Percentiles rank a stretch among this genome's conserved stretches.
phyloP scores from a whole-genome alignment of 495 filamentous ascomycete species.

The Penicillium pancosmium region DNA sequence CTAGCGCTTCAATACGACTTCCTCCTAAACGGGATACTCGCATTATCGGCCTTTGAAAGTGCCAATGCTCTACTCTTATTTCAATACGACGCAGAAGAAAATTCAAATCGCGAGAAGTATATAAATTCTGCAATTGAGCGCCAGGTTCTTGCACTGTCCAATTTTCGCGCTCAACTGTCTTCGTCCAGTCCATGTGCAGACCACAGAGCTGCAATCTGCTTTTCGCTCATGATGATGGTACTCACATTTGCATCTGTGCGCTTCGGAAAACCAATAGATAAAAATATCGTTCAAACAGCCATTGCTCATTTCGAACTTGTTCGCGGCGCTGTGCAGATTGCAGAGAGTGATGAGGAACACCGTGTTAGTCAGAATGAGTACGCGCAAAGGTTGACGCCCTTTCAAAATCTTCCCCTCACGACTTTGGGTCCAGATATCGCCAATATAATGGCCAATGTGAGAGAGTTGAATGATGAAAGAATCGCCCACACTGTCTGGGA shows the following conservation, averaged over 20 bases:
- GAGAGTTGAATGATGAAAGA: constrained; percentile 3
- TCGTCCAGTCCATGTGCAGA: background rate
- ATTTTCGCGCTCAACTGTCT: background rate
- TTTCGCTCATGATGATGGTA: constrained; percentile 10
- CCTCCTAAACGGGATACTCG: constrained; percentile 2
- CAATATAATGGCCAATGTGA: background rate
- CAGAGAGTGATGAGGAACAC: background rate
- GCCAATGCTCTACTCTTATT: background rate
- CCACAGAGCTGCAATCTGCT: background rate
- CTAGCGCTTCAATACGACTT: constrained; percentile 7
- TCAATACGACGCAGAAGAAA: background rate
- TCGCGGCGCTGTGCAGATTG: constrained; percentile 7
- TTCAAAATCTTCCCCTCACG: constrained; percentile 3
- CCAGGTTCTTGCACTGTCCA: constrained; percentile 1
- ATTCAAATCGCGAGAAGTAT: background rate
- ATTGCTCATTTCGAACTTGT: constrained; percentile 8
- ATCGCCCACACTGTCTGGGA: background rate
- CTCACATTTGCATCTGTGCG: background rate
- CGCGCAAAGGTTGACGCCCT: constrained; percentile 3
- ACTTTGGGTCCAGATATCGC: background rate
- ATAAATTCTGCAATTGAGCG: constrained; percentile 1
- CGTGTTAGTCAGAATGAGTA: constrained; percentile 2
- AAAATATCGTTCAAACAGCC: background rate
- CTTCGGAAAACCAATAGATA: background rate
- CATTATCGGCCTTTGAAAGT: constrained; percentile 5